Percentiles rank a stretch among this genome's conserved stretches.
Evolutionary conservation across 108 stramenopile species (phyloP).

Genomic region (Pseudonitzschia delicatissima): DNA sequence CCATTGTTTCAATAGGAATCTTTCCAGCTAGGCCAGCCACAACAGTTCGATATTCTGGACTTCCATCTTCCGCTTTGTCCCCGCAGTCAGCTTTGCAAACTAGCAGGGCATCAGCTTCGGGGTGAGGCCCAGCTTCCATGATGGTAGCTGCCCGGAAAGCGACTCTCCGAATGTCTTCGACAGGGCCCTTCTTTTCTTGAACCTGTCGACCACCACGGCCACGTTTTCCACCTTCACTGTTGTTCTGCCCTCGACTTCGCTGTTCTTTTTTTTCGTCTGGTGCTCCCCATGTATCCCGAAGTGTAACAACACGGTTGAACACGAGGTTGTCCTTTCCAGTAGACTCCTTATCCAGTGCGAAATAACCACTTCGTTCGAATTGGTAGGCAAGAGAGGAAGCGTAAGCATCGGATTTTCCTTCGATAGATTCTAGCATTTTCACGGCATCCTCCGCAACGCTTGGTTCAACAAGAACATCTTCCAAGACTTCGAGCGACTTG

Average conservation of each 20-base stretch:
- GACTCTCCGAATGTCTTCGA: slow-evolving; percentile 68
- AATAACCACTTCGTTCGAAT: slow-evolving; percentile 90
- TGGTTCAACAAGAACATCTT: slow-evolving; percentile 70
- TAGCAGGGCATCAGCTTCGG: slow-evolving; percentile 84
- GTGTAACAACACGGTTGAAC: slow-evolving; percentile 87
- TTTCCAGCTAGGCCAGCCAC: slow-evolving; percentile 81
- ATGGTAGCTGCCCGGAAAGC: slow-evolving; percentile 77
- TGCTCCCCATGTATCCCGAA: slow-evolving; percentile 81
- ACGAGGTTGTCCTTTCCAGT: slow-evolving; percentile 55
- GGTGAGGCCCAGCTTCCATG: slow-evolving; percentile 70
- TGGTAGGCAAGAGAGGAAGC: slow-evolving; percentile 70
- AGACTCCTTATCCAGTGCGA: slow-evolving; percentile 68
- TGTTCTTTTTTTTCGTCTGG: slow-evolving; percentile 14
- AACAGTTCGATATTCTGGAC: slow-evolving; percentile 58
- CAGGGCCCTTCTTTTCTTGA: slow-evolving; percentile 7
- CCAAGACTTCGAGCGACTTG: slow-evolving; percentile 64
- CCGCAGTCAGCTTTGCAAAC: slow-evolving; percentile 82
- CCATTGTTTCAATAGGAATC: slow-evolving; percentile 55
- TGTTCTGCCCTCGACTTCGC: slow-evolving; percentile 21
- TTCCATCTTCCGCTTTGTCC: slow-evolving; percentile 54
- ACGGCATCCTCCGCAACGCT: slow-evolving; percentile 63
- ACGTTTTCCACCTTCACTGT: slow-evolving; percentile 19
- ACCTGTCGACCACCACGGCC: slow-evolving; percentile 24
- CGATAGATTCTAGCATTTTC: slow-evolving; percentile 35
- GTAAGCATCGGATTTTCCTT: slow-evolving; percentile 27